phyloP scores from a whole-genome alignment of 1,139 yeast genomes.

The Taphrina betulina region DNA sequence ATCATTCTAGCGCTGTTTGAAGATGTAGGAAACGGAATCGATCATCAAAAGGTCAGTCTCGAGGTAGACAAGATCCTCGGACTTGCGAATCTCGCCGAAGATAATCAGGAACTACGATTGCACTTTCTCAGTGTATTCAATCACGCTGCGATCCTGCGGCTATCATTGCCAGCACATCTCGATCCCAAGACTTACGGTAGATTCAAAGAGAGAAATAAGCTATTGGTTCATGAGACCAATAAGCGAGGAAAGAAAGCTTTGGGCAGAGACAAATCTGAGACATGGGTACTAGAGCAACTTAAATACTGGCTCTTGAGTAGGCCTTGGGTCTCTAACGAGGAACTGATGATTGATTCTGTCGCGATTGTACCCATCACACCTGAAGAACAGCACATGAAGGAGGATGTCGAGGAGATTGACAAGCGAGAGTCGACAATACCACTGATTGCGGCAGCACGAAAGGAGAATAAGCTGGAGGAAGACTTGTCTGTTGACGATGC shows the following conservation, averaged over 20 bases:
- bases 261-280: no score
- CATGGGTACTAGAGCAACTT: no score
- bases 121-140: background rate
- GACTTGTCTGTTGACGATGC: background rate
- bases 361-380: slow-evolving; percentile 1
- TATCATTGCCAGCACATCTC: background rate
- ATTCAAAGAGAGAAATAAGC: no score
- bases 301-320: slow-evolving; percentile 11
- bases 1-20: slow-evolving; percentile 8
- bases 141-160: slow-evolving; percentile 2
- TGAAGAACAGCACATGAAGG: background rate
- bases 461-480: no score
- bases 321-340: slow-evolving; percentile 6
- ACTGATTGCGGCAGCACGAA: no score
- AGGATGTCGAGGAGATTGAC: background rate
- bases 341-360: slow-evolving; percentile 11
- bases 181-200: no score
- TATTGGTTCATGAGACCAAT: no score
- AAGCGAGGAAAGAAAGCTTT: no score
- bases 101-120: background rate
- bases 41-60: background rate
- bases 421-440: no score
- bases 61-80: slow-evolving; percentile 8
- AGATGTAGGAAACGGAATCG: background rate
- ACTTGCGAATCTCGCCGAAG: background rate